A percentile compares a stretch with the other conserved stretches of the same genome.
phyloP scores from a whole-genome alignment of 495 filamentous ascomycete genomes.

The Cryomyces antarcticus region DNA sequence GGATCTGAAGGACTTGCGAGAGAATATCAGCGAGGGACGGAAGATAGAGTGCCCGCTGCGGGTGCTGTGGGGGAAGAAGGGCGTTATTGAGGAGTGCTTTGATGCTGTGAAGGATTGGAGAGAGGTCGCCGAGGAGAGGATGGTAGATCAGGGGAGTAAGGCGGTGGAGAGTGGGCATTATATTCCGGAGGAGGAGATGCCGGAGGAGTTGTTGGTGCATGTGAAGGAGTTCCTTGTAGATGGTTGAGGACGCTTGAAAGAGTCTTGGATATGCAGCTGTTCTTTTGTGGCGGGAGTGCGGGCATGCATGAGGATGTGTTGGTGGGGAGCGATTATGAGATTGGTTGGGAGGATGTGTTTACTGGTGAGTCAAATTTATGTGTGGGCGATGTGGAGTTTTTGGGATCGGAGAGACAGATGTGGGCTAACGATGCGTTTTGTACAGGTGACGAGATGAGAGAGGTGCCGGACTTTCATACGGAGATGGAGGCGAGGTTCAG shows the following conservation, averaged over 20 bases:
- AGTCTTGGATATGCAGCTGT: too few species aligned
- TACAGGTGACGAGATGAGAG: constrained; percentile 39
- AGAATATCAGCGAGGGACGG: constrained; percentile 14
- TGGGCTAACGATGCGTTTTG: constrained; percentile 8
- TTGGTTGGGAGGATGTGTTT: constrained; percentile 88
- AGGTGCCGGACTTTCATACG: constrained; percentile 52
- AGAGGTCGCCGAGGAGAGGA: constrained; percentile 11
- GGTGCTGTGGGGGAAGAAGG: constrained; percentile 19
- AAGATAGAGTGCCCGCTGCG: constrained; percentile 19
- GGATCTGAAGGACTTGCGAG: constrained; percentile 19
- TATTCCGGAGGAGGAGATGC: constrained; percentile 19
- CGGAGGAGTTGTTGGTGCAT: too few species aligned
- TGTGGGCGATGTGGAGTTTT: neutral
- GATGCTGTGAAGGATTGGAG: constrained; percentile 19
- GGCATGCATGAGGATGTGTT: constrained; percentile 50
- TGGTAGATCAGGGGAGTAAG: constrained; percentile 8
- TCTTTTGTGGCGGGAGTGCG: constrained; percentile 2
- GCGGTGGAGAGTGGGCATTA: constrained; percentile 22
- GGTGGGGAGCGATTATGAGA: constrained; percentile 48
- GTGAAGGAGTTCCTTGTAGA: too few species aligned
- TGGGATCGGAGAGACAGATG: neutral
- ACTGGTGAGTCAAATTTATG: constrained; percentile 20
- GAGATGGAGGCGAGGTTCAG: constrained; percentile 84
- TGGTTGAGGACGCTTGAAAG: too few species aligned
- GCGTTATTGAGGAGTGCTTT: constrained; percentile 18